Base-by-base conservation (phyloP, 2,329 filamentous ascomycete genomes). In the Teratosphaeria epicoccoides region DNA sequence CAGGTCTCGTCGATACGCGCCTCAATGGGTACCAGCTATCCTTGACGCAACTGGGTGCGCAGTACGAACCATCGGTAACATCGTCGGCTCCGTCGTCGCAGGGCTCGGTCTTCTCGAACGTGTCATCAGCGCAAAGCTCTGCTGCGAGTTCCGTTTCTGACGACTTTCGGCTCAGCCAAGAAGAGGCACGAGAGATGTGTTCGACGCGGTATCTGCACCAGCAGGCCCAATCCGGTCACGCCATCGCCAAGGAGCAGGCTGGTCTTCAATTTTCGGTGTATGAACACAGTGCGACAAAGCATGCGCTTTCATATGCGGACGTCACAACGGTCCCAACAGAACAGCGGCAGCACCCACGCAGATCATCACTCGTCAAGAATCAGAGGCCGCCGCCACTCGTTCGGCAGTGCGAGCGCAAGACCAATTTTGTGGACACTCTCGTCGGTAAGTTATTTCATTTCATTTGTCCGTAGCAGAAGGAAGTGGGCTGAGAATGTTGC, bases 401-500 rank as follows among this genome's bases (percentile, higher is more conserved):
- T 57, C 85, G 90, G 64, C 90, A 96, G 75, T 82, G 83, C 65
- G 89, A 96, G 73, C 87, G 90, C 67, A 95, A 95, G 77, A 81
- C 88, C 67, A 90, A 86, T 71, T 96, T 97, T 67, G 91, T 97
- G 72, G 90, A 96, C 71, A 93, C 84, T 71, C 87, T 96, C 70
- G 90, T 96, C 76, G 91, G 91, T 96, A 88, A 88, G 91, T 70
- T 29, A 50, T 28, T 56, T 51, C 43, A 50, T 50, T 53, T 53
- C 55, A 52, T 49, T 29, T 26, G 11, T 25, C 23, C n/a, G 9
- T 9, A 43, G 14, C 12, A 14, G n/a, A 37, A 56, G 58, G 71
- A 70, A 67, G 57, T 60, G 55, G 59, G 56, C 62, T 64, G 62
- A 62, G 61, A 53, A 59, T 50, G 54, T 46, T 25, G 43, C 49